These are phyloP conservation scores for Rhododendron ferrugineum DNA, from an alignment of 148 eudicot genomes.

Conservation along the genomic window DNA sequence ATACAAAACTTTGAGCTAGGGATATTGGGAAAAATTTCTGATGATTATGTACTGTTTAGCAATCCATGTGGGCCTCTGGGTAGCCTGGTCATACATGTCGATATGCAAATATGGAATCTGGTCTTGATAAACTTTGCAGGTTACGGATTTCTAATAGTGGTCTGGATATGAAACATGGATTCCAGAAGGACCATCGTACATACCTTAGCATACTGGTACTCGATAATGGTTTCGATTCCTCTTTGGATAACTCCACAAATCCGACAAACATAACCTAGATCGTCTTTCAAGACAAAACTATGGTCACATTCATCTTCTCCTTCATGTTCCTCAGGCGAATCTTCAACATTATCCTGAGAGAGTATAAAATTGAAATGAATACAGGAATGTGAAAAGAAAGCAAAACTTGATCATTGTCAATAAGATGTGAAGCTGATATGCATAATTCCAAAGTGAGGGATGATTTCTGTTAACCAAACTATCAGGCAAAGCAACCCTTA, in stretches of 20 bases:
- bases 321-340: slow-evolving; percentile 33
- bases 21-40: not conserved
- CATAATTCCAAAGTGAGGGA: not conserved
- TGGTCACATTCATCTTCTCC: slow-evolving; percentile 84
- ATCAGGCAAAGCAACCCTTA: not conserved
- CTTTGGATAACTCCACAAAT: slow-evolving; percentile 79
- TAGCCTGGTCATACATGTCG: not conserved
- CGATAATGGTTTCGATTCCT: slow-evolving; percentile 81
- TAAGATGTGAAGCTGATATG: not conserved
- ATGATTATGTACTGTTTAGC: not conserved
- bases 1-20: not conserved
- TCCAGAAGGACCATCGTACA: not conserved
- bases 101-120: not conserved
- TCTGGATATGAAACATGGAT: not conserved
- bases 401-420: not conserved
- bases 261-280: slow-evolving; percentile 90
- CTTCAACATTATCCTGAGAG: slow-evolving; percentile 51
- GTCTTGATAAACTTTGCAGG: not conserved
- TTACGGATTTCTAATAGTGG: not conserved
- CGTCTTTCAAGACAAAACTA: slow-evolving; percentile 79
- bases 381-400: not conserved
- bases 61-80: not conserved
- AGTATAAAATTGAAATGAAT: not conserved
- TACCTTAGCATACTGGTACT: slow-evolving; percentile 55
- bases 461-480: not conserved